A percentile compares a stretch with the other conserved stretches of the same genome.
These are phyloP conservation scores for Coix lacrymajobi DNA, from an alignment of 176 grass and related monocot species.

Conservation along the genomic window DNA sequence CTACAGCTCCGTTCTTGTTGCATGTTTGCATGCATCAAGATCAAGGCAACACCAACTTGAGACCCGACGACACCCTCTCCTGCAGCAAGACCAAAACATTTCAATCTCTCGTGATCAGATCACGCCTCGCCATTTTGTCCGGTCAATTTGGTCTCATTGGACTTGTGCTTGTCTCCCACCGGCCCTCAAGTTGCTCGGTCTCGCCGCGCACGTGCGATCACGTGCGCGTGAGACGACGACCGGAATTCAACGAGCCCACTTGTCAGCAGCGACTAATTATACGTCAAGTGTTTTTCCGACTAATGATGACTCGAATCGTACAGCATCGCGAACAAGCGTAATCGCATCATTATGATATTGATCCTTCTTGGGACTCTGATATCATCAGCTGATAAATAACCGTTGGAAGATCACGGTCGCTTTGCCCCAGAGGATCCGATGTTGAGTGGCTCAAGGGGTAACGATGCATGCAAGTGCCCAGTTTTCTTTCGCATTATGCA, in stretches of 20 bases:
- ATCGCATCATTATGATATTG: not conserved
- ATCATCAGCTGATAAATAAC: not conserved
- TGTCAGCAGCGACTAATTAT: not conserved
- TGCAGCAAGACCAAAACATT: conserved; percentile 25
- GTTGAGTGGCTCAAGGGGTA: conserved; percentile 26
- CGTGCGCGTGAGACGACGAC: not conserved
- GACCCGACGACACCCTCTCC: not conserved
- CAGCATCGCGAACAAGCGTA: not conserved
- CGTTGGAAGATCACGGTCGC: conserved; percentile 33
- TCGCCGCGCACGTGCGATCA: not conserved
- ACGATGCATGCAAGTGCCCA: not conserved
- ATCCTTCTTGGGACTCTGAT: not conserved
- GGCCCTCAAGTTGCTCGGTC: not conserved
- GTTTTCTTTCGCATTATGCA: conserved; percentile 5
- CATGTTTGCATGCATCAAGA: conserved; percentile 3
- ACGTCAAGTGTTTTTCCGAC: not conserved
- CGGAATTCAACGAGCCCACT: not conserved
- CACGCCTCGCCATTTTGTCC: conserved; percentile 4
- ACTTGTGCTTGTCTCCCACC: not conserved
- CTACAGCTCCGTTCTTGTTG: not conserved
- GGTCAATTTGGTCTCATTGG: conserved; percentile 12
- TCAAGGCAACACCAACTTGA: conserved; percentile 14
- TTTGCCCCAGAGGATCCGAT: conserved; percentile 40
- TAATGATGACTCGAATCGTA: not conserved
- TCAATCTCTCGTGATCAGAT: conserved; percentile 30